Percentiles rank a stretch among this genome's conserved stretches.
These are phyloP conservation scores for Aspergillus aculeatus DNA, from an alignment of 2,329 filamentous ascomycete species.

Conservation along the genomic window DNA sequence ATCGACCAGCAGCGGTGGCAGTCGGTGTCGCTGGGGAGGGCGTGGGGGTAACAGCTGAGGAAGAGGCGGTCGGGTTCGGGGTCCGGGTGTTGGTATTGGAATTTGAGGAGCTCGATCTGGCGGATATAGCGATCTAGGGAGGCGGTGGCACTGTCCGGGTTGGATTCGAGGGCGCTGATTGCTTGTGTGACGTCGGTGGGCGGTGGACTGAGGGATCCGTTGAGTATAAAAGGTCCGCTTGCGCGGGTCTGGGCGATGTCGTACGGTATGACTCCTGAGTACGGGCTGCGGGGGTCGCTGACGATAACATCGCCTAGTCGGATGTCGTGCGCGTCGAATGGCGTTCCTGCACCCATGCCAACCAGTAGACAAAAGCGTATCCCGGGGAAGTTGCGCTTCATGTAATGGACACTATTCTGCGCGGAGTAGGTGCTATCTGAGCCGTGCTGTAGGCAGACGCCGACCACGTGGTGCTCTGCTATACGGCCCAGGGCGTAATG, in stretches of 20 bases:
- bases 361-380: conserved; percentile 27
- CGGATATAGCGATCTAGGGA: neutral
- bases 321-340: conserved; percentile 19
- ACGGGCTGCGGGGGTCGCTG: conserved; percentile 5
- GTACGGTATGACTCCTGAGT: conserved; percentile 1
- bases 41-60: too few species aligned
- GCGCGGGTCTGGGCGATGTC: neutral
- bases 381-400: conserved; percentile 23
- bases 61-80: neutral
- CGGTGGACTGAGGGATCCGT: neutral
- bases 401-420: conserved; percentile 18
- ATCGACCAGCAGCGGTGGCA: too few species aligned
- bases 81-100: neutral
- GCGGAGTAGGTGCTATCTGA: conserved; percentile 26
- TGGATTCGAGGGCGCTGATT: conserved; percentile 3
- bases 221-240: neutral
- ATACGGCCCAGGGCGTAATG: conserved; percentile 29
- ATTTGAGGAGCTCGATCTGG: neutral
- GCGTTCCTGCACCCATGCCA: conserved; percentile 29
- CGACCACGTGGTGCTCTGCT: conserved; percentile 24
- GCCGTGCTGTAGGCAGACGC: conserved; percentile 23
- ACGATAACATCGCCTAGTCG: conserved; percentile 31
- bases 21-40: neutral
- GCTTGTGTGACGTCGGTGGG: neutral
- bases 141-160: neutral